Conservation (phyloP, 2,329 filamentous ascomycete genomes). For the Fusarium annulatum region DNA sequence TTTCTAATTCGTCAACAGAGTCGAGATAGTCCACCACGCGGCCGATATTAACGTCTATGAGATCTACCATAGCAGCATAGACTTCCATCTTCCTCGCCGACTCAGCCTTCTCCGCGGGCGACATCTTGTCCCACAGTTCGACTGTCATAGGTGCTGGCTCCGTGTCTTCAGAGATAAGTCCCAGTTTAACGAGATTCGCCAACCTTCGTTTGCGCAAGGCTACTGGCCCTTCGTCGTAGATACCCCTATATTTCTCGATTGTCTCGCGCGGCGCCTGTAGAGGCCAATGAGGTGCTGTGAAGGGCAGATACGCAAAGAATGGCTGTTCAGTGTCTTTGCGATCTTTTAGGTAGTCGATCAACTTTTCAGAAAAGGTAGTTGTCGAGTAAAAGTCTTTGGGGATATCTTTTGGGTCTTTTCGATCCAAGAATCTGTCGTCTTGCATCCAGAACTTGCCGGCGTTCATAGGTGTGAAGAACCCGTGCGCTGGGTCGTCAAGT, state of each 20-base stretch:
- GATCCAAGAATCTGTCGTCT: conserved; percentile 52
- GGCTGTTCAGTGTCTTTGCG: conserved; percentile 45
- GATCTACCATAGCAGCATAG: conserved; percentile 68
- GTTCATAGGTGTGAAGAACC: conserved; percentile 36
- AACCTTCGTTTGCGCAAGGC: conserved; percentile 58
- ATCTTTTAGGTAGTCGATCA: conserved; percentile 60
- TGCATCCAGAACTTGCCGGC: conserved; percentile 53
- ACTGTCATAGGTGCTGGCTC: conserved; percentile 33
- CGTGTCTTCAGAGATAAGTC: conserved; percentile 50
- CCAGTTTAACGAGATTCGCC: conserved; percentile 55
- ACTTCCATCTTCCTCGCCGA: conserved; percentile 54
- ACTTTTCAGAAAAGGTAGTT: conserved; percentile 62
- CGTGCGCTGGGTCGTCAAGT: conserved; percentile 25
- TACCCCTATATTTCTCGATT: conserved; percentile 66
- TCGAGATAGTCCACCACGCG: conserved; percentile 63
- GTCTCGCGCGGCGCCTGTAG: conserved; percentile 67
- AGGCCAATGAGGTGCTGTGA: conserved; percentile 73
- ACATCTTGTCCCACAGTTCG: conserved; percentile 12
- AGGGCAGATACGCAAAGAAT: conserved; percentile 50
- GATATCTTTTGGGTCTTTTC: conserved; percentile 47
- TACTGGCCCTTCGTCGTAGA: conserved; percentile 67
- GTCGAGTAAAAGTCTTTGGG: conserved; percentile 65
- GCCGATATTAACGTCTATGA: conserved; percentile 64
- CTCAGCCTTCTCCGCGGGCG: conserved; percentile 12
- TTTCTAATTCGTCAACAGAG: neutral